Percentiles rank a stretch among this genome's conserved stretches.
Evolutionary conservation across 129 eudicot species (phyloP).

Genomic region (Lonicera japonica): DNA sequence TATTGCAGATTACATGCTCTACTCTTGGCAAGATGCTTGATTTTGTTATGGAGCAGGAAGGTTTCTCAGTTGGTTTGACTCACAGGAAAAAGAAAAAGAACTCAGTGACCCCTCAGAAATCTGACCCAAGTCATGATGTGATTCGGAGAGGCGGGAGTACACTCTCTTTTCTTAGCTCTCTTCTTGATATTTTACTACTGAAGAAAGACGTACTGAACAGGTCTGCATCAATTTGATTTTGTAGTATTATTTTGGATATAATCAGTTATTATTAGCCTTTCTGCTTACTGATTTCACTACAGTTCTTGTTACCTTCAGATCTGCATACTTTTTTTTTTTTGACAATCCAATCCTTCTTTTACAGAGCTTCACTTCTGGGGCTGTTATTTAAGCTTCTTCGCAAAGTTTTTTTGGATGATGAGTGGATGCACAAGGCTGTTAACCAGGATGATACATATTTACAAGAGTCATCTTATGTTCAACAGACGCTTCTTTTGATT

Average conservation of each 20-base stretch:
- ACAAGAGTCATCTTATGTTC: conserved; percentile 46
- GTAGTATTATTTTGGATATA: neutral
- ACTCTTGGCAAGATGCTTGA: conserved; percentile 48
- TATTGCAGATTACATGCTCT: conserved; percentile 42
- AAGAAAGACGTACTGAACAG: conserved; percentile 81
- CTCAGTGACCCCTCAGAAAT: conserved; percentile 18
- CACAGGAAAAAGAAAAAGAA: conserved; percentile 57
- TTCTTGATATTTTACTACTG: conserved; percentile 66
- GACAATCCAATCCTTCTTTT: conserved; percentile 4
- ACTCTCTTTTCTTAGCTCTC: conserved; percentile 49
- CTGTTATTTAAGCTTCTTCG: conserved; percentile 62
- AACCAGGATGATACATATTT: conserved; percentile 27
- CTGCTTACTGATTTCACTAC: neutral
- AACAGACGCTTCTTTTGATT: conserved; percentile 60
- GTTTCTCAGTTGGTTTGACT: conserved; percentile 11
- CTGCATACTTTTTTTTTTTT: neutral
- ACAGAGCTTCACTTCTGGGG: conserved; percentile 47
- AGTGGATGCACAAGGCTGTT: conserved; percentile 33
- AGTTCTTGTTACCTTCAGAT: neutral
- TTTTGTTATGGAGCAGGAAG: conserved; percentile 28
- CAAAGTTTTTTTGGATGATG: conserved; percentile 36
- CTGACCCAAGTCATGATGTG: conserved; percentile 20
- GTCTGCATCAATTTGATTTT: conserved; percentile 22
- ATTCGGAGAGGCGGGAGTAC: conserved; percentile 31
- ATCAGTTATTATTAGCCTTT: neutral